Evolutionary conservation across 129 eudicot genomes (phyloP).

Genomic region (Ambrosia artemisiifolia): DNA sequence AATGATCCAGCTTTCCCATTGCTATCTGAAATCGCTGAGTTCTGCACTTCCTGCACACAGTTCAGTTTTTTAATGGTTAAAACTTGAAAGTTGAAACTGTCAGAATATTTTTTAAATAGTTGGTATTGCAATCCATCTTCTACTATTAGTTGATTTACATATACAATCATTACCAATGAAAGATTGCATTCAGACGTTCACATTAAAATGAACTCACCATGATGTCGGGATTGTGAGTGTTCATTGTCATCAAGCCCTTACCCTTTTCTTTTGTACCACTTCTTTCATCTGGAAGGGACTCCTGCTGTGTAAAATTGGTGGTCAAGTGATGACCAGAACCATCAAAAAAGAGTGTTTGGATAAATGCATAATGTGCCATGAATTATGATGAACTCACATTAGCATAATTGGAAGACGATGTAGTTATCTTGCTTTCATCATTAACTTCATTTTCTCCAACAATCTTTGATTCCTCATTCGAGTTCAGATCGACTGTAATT

Average conservation of each 20-base stretch:
- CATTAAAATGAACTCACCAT: conserved; percentile 20
- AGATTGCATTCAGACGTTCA: neutral
- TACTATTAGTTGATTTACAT: neutral
- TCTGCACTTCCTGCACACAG: conserved; percentile 16
- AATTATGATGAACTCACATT: conserved; percentile 5
- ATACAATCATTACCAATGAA: neutral
- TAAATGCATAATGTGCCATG: neutral
- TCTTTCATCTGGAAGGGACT: neutral
- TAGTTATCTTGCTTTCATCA: neutral
- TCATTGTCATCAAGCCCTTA: neutral
- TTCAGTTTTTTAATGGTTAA: neutral
- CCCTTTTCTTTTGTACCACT: neutral
- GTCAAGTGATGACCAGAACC: neutral
- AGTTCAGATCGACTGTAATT: neutral
- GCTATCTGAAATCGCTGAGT: neutral
- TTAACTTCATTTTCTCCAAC: conserved; percentile 13
- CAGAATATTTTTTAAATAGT: neutral
- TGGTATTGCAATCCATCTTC: too few relatives aligned
- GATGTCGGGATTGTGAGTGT: neutral
- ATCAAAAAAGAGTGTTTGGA: neutral
- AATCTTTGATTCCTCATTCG: conserved; percentile 3
- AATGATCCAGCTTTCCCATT: neutral
- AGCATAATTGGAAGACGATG: neutral
- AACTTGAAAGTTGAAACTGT: neutral
- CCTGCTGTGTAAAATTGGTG: neutral